Evolutionary conservation across 352 stramenopile species (phyloP).

Genomic region (Saprolegnia diclina): DNA sequence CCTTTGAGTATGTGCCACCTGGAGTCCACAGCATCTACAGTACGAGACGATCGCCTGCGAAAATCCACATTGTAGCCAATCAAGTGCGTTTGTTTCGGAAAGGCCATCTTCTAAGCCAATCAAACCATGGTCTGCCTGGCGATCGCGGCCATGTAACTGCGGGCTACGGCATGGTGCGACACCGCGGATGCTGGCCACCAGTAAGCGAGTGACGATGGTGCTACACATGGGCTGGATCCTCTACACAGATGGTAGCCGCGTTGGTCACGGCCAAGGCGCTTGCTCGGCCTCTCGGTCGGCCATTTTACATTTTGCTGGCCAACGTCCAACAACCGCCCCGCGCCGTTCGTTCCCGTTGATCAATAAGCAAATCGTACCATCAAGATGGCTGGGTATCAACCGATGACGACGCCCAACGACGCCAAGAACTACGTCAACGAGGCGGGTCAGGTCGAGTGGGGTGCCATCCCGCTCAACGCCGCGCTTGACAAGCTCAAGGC

Average conservation of each 20-base stretch:
- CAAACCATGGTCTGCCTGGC: no score
- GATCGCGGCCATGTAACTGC: no score
- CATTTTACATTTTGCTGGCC: slow-evolving; percentile 2
- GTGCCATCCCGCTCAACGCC: slow-evolving; percentile 61
- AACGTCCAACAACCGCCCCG: background rate
- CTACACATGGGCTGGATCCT: background rate
- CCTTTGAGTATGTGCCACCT: background rate
- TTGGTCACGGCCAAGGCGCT: background rate
- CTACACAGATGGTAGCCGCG: background rate
- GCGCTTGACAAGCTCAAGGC: slow-evolving; percentile 80
- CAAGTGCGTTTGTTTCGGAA: no score
- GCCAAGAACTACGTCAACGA: slow-evolving; percentile 79
- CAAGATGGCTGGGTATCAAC: slow-evolving; percentile 3
- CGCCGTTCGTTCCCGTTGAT: background rate
- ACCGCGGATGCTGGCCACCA: background rate
- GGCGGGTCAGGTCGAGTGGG: slow-evolving; percentile 70
- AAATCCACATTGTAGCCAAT: background rate
- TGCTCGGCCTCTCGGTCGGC: background rate
- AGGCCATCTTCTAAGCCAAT: no score
- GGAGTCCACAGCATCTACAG: background rate
- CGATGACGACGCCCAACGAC: slow-evolving; percentile 68
- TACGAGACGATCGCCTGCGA: background rate
- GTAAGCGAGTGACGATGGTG: background rate
- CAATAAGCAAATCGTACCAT: background rate
- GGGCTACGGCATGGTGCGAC: background rate